Base-by-base conservation (phyloP, 768 basidiomycete species). In the Tubosaeta sp. region DNA sequence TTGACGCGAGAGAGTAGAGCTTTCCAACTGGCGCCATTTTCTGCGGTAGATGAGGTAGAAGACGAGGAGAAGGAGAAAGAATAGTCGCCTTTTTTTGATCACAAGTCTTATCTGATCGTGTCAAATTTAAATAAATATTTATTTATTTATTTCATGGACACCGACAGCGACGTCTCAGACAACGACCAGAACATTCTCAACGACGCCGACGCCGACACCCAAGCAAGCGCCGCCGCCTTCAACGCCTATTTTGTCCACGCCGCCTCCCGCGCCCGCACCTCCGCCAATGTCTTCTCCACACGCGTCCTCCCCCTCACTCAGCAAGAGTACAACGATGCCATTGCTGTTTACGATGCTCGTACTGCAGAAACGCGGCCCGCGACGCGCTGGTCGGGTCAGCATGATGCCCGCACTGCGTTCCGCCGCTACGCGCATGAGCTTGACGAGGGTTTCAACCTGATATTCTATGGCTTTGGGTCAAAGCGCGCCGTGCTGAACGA, bases 391-490 rank as follows among this genome's bases (percentile, higher is more conserved):
- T 50, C 29, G 1, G 59, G 64, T 17, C 46, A 16, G 17, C 43
- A 48, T 25, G 62, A 59, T 16, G 5, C 45, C 25, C 45, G 35
- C 16, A 57, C 65, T 5, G 71, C 81, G 16, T 85, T 87, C 61
- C 71, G 75, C 22, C 79, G 84, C 39, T 88, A 86, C 65, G 70
- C 80, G 41, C 72, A 76, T 55, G 92, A 97, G 67, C 76, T 97
- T 25, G 72, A 75, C 2, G 80, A 85, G 64, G 94, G 92, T 1
- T 97, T 93, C 76, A 94, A 91, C 67, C 72, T 97, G 41, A 69
- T 95, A 17, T 85, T 91, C 67, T 91, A 92, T 61, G 95, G 95
- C 1, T 81, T 84, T 61, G 95, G 95, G 6, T 95, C 91, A 17
- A 99, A 99, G 66, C 77, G 91, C 50, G 66, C 64, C 16, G 58